Base-by-base conservation (phyloP, 345 rosid genomes). In the Lepidium didymum region DNA sequence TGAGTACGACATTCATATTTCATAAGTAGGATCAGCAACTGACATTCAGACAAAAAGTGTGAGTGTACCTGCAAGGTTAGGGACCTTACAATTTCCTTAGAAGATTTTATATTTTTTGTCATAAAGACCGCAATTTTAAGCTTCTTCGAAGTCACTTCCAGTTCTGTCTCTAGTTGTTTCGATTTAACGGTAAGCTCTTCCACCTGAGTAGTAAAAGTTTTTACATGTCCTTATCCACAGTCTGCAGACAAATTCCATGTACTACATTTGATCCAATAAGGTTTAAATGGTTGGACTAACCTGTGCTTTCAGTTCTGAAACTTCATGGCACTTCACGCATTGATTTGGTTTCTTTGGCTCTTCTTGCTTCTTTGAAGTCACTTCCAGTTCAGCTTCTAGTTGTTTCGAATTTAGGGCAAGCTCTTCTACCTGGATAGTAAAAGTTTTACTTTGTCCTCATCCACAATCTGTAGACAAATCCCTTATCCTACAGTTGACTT, bases 271-370 rank as follows among this genome's bases (percentile, higher is more conserved):
- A 18, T 40, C 43, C 27, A 21, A 2, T 10, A 50, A 1, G 10
- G 38, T 11, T 25, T 31, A 44, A 12, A 13, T 34, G 27, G 35
- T 47, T 50, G 58, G 36, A 60, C 70, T 78, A 65, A 86, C 96
- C 90, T 85, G 88, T 64, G 87, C 77, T 70, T 79, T 86, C 76
- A 86, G 79, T 75, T 83, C 56, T 75, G 68, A 62, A 61, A 84
- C 79, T 58, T 86, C 92, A 64, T 78, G 80, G 49, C 62, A 29
- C 33, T 29, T 64, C 35, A 74, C 63, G 52, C 73, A 72, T 25
- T 77, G 81, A 72, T 74, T 72, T 23, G 82, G 58, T 68, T 67
- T 79, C 77, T 81, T 83, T 29, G 85, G 64, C 41, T 59, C 76
- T 71, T 83, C 79, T 42, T 75, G 74, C 36, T 29, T 29, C 33